Base-by-base conservation (phyloP, 495 filamentous ascomycete species). In the Aspergillus diversus region DNA sequence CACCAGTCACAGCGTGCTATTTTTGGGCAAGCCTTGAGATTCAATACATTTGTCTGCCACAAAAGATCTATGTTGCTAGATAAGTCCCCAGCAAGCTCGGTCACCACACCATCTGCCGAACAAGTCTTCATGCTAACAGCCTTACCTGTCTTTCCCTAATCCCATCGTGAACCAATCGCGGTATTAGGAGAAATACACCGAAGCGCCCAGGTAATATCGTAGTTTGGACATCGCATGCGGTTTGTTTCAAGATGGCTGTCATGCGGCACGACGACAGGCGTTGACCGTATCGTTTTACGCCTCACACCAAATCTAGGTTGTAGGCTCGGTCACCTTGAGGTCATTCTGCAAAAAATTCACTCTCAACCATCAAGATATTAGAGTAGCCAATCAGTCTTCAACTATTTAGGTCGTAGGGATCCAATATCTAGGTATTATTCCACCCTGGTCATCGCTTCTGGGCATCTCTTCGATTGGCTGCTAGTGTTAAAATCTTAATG, bases 181-280 rank as follows among this genome's bases (percentile, higher is more conserved):
- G 53, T 16, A 50, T 7, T 37, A 2, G 5, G 21, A 7, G 52
- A 3, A 54, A 27, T 16, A 2, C 32, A 33, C 60, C 43, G 53
- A 63, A 63, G 60, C 60, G 60, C 60, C 60, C 46, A 27, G 34
- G 53, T 39, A 63, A 63, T 63, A 57, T 60, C 35, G 17, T 32
- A 33, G 31, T 33, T 54, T 57, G 42, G 39, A 21, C 7, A 33
- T 57, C 9, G 53, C 53, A 63, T 37, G 34, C 31, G 16, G 31
- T 39, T 33, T 52, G 53, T 57, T 63, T 63, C 60, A 63, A n/a
- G 13, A 39, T 33, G 4, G 43, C 5, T 42, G 17, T 56, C 52
- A 35, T 31, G 52, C 42, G 33, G 52, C 21, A 34, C 11, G 11
- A 63, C 39, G 60, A 63, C 11, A 63, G 60, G 60, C 33, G 7